Base-by-base conservation (phyloP, 2,329 filamentous ascomycete species). In the Fusarium camptoceras region DNA sequence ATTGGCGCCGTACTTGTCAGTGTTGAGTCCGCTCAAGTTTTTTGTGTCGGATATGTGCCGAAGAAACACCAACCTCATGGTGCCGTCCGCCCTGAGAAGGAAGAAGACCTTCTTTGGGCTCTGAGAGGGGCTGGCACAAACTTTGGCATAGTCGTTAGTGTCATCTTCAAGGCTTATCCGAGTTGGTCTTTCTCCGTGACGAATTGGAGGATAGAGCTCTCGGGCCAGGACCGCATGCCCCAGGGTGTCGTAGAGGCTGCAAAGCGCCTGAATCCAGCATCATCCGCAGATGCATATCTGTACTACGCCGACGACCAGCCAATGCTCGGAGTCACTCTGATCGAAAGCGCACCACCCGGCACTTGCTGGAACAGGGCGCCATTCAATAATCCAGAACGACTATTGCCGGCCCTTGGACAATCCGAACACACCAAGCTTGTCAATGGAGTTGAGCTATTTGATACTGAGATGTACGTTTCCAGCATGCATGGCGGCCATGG, bases 391-490 rank as follows among this genome's bases (percentile, higher is more conserved):
- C 56, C 59, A 18, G 56, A 60, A 6, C 39, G 57, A 15, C 14
- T 59, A 59, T 5, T 71, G 34, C 14, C 22, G 59, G 44, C 81
- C 31, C 72, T 83, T 48, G 83, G 83, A 4, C 73, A 68, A 0
- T 78, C 80, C 72, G 30, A 74, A 5, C 70, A 70, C 50, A 69
- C 37, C 27, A 77, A 82, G 60, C 44, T 54, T 0, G 81, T 88
- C 11, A 81, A 91, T 62, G 68, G 80, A 41, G 68, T 88, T 12
- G 83, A 78, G 41, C 61, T 89, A 62, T 91, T 91, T 64, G 84
- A 89, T 0, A 79, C 81, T 0, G 88, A 90, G 54, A 87, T 90
- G 84, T 89, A 90, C 77, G 82, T 91, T 76, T 85, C 85, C 3
- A 71, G 65, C 15, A 87, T 91, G 84, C 87, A 91, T 53, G 85